Evolutionary conservation across 106 monocot genomes (phyloP), one percentile per base, ranked within the genome.

Genomic region (Dendrobium officinale): DNA sequence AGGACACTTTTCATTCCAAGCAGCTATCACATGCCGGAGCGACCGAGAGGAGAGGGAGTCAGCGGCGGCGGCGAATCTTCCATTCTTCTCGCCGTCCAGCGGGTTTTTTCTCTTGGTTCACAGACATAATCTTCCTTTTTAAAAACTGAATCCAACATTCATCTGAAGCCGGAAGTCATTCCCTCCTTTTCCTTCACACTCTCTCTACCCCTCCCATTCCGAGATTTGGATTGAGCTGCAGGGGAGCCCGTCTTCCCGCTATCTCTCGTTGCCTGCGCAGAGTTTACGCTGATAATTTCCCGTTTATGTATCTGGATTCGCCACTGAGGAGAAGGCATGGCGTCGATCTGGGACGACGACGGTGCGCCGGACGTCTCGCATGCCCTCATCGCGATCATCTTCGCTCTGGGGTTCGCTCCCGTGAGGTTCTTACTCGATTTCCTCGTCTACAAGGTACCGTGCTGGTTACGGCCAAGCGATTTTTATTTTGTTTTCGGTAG

Each of bases 391-490:
- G 33, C 73, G 37, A 20, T 56, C 7, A 6, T 73, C 20, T 80
- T 80, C 55, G 73, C 73, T 17, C 11, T 55, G 6, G 73, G 48
- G 55, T 80, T 80, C 22, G 73, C 5, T 4, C 20, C 48, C 40
- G 73, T 31, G 20, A 51, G 80, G 73, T 41, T 80, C 51, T 41
- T 73, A 11, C 73, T 80, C 40, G 55, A 80, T 13, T 33, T 17
- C 4, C 9, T 73, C 41, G 26, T 80, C 80, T 80, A 40, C 73
- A 72, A 80, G 80, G 80, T 80, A 80, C 8, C 11, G 4, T 18
- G 43, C 22, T 40, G 29, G 0, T 43, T 20, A 74, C 42, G 42
- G 43, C n/a, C 43, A 42, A 44, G 43, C 6, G 43, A 24, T 74
- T 74, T 44, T 16, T 16, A 44, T 44, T 43, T 6, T 74, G 41